Evolutionary conservation across 2,329 filamentous ascomycete species (phyloP).

Genomic region (Cladobotryum mycophilum): DNA sequence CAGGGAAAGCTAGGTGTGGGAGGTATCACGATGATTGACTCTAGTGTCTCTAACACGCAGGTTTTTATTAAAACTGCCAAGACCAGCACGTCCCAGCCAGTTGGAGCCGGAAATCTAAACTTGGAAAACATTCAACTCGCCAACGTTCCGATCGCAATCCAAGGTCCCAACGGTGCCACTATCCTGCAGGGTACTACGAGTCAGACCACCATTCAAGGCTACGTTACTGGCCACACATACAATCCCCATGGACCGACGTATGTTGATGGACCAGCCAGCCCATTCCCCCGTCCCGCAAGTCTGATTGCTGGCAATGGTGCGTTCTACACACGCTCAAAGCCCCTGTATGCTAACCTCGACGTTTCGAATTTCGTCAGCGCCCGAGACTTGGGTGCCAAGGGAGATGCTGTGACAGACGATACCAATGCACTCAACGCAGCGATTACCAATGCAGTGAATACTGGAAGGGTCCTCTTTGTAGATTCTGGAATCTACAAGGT

Average conservation of each 20-base stretch:
- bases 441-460: conserved; percentile 28
- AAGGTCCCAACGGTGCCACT: conserved; percentile 1
- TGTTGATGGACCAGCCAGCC: conserved; percentile 1
- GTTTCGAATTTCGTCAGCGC: conserved; percentile 8
- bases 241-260: not conserved
- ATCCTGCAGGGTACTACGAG: conserved; percentile 3
- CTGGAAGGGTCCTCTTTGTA: conserved; percentile 15
- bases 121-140: conserved; percentile 4
- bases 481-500: conserved; percentile 35
- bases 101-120: conserved; percentile 1
- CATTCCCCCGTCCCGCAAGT: conserved; percentile 3
- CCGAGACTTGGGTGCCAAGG: conserved; percentile 44
- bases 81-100: not conserved
- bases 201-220: not conserved
- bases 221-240: conserved; percentile 1
- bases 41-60: conserved; percentile 58
- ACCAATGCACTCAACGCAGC: conserved; percentile 23
- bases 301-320: not conserved
- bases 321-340: conserved; percentile 6
- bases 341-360: conserved; percentile 4
- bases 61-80: conserved; percentile 56
- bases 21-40: conserved; percentile 67
- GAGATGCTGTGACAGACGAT: conserved; percentile 66
- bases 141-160: conserved; percentile 6
- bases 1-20: too few species aligned